A percentile compares a stretch with the other conserved stretches of the same genome.
Conservation (phyloP, 75 land plant genomes). For the Gnetum montanum region DNA sequence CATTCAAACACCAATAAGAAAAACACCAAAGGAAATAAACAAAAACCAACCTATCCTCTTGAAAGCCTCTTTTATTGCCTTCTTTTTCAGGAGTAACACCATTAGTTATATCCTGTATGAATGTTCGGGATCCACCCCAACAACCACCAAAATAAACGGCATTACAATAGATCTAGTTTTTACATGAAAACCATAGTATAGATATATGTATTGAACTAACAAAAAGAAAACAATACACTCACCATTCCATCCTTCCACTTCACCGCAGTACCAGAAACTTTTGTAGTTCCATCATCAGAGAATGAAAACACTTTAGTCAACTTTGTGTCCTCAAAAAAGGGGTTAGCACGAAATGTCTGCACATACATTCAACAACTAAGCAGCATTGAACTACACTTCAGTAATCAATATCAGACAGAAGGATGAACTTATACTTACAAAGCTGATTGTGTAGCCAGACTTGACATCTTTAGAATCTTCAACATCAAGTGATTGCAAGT, state of each 20-base stretch:
- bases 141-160: neutral
- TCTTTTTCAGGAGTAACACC: constrained; percentile 53
- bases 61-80: constrained; percentile 58
- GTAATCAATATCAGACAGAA: neutral
- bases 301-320: constrained; percentile 63
- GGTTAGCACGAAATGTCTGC: constrained; percentile 73
- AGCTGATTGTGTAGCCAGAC: constrained; percentile 81
- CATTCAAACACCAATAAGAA: neutral
- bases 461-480: constrained; percentile 87
- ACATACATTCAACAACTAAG: neutral
- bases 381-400: neutral
- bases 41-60: constrained; percentile 58
- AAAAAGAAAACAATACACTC: constrained; percentile 4
- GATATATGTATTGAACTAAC: neutral
- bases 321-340: constrained; percentile 84
- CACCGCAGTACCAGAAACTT: constrained; percentile 59
- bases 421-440: constrained; percentile 40
- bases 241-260: constrained; percentile 98
- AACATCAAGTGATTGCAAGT: constrained; percentile 69
- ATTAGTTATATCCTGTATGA: constrained; percentile 58
- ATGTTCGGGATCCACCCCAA: too few species aligned
- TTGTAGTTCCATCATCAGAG: constrained; percentile 69
- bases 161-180: neutral
- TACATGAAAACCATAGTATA: too few species aligned
- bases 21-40: neutral